A percentile compares a stretch with the other conserved stretches of the same genome.
These are phyloP conservation scores for Psilocybe cyanescens DNA, from an alignment of 768 basidiomycete species.

Conservation along the genomic window DNA sequence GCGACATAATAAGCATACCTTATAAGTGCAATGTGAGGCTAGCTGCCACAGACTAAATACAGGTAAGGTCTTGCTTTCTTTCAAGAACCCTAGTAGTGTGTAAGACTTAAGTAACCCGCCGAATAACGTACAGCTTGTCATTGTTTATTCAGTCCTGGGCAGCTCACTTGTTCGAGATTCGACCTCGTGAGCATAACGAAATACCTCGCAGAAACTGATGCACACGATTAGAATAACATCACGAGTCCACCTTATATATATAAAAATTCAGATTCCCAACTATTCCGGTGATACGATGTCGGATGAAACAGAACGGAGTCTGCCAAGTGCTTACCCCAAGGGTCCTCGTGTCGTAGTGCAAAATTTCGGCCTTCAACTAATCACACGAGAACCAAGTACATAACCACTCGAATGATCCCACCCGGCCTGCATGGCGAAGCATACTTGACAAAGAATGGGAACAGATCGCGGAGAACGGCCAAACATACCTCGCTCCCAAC, in stretches of 20 bases:
- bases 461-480: constrained; percentile 1
- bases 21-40: background rate
- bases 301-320: background rate
- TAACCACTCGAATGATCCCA: background rate
- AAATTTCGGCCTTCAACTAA: background rate
- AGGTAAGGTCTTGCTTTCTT: background rate
- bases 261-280: background rate
- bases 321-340: background rate
- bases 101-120: background rate
- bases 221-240: constrained; percentile 2
- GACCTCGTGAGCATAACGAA: constrained; percentile 4
- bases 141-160: background rate
- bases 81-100: too few relatives aligned
- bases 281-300: constrained; percentile 1
- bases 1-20: background rate
- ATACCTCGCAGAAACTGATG: constrained; percentile 1
- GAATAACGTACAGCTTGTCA: background rate
- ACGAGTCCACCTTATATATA: background rate
- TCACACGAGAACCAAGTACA: constrained; percentile 5
- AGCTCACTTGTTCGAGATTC: background rate
- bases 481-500: background rate
- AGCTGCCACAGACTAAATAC: background rate
- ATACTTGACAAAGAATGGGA: constrained; percentile 17
- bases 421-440: constrained; percentile 8
- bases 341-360: background rate